phyloP scores from a whole-genome alignment of 768 basidiomycete genomes.

The Suillus clintonianus region DNA sequence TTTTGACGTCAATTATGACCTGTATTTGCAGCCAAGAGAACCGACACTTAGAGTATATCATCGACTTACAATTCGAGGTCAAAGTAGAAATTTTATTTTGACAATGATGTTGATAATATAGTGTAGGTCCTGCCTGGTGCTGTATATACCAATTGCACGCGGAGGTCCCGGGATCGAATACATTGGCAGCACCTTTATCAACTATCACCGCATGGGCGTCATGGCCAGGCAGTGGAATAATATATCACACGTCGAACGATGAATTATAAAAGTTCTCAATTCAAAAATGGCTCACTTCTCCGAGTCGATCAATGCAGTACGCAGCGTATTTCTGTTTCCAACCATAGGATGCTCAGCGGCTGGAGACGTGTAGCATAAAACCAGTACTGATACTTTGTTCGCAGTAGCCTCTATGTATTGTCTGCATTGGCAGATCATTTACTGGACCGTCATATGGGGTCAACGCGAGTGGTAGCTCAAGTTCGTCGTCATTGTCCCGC shows the following conservation, averaged over 20 bases:
- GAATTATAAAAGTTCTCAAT: neutral
- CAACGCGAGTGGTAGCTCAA: neutral
- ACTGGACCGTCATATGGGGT: neutral
- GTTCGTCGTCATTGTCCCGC: neutral
- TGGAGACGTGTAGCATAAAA: neutral
- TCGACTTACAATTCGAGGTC: neutral
- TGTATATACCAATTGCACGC: neutral
- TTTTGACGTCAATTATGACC: neutral
- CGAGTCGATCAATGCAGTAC: neutral
- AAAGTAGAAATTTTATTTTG: neutral
- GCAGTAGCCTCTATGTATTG: neutral
- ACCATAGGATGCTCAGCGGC: neutral
- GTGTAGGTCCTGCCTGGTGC: neutral
- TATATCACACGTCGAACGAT: neutral
- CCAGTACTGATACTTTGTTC: neutral
- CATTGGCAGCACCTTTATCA: neutral
- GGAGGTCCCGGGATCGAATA: neutral
- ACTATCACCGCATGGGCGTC: neutral
- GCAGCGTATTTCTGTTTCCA: neutral
- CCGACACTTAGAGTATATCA: neutral
- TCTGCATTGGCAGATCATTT: neutral
- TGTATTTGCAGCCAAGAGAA: neutral
- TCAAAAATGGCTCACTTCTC: neutral
- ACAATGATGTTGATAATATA: neutral
- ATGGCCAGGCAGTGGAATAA: neutral